Evolutionary conservation across 148 eudicot species (phyloP).

Genomic region (Rhododendron kiyosumense): DNA sequence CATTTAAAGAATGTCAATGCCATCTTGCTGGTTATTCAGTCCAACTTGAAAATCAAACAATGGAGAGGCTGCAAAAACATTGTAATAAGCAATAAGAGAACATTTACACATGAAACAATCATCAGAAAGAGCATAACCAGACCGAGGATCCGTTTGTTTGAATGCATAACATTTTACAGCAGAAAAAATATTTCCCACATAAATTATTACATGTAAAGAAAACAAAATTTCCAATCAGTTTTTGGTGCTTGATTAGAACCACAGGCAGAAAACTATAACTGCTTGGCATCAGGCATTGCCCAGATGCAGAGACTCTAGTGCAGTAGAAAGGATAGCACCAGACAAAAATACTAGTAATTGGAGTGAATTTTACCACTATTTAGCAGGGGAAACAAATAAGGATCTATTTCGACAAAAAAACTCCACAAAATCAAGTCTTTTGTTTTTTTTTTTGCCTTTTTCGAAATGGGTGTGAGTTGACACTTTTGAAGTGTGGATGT

Average conservation of each 20-base stretch:
- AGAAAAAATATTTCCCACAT: not conserved
- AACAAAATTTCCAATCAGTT: not conserved
- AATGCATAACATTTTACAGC: not conserved
- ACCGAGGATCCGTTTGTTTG: not conserved
- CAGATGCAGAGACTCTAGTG: not conserved
- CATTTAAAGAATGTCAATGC: conserved; percentile 70
- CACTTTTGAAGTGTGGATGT: not conserved
- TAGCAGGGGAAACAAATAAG: too few species aligned
- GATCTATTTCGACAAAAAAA: not conserved
- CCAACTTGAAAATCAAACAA: conserved; percentile 30
- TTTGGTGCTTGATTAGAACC: not conserved
- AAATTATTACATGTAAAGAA: not conserved
- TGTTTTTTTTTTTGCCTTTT: not conserved
- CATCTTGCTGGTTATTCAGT: conserved; percentile 32
- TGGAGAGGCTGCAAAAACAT: conserved; percentile 4
- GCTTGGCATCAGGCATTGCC: not conserved
- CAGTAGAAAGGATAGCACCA: not conserved
- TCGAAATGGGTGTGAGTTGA: not conserved
- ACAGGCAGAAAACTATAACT: not conserved
- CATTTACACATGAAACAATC: not conserved
- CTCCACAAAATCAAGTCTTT: not conserved
- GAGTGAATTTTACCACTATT: not conserved
- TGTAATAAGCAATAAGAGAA: not conserved
- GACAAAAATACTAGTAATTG: not conserved
- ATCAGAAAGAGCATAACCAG: not conserved